Conservation (phyloP, 176 grass and related monocot species). For the Raddia distichophylla region DNA sequence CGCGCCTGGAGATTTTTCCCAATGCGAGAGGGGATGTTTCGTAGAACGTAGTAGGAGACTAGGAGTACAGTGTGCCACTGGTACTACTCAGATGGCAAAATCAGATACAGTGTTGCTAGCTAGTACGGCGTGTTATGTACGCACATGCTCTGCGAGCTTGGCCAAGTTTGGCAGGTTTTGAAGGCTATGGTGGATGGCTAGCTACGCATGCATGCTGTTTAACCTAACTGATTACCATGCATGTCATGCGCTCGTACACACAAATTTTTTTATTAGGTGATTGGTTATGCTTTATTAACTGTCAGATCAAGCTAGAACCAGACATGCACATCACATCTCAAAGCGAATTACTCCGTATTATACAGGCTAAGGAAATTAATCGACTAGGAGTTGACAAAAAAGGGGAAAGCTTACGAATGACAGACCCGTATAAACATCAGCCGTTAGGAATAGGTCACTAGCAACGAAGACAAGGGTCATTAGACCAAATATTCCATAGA, state of each 20-base stretch:
- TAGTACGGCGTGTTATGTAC: slow-evolving; percentile 10
- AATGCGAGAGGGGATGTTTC: background rate
- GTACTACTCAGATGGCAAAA: slow-evolving; percentile 19
- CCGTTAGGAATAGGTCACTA: background rate
- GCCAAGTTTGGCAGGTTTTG: slow-evolving; percentile 52
- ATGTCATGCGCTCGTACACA: slow-evolving; percentile 1
- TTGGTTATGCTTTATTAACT: background rate
- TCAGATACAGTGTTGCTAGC: slow-evolving; percentile 10
- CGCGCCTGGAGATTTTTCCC: slow-evolving; percentile 27
- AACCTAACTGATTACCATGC: slow-evolving; percentile 16
- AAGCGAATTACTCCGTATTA: background rate
- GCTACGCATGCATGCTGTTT: slow-evolving; percentile 6
- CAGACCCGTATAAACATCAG: background rate
- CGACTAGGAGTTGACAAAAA: background rate
- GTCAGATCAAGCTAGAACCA: background rate
- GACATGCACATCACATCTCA: background rate
- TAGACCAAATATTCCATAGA: background rate
- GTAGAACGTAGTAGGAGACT: background rate
- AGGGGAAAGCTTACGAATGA: background rate
- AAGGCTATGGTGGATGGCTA: slow-evolving; percentile 10
- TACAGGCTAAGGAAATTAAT: background rate
- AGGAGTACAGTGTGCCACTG: background rate
- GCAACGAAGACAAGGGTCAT: background rate
- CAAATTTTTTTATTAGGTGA: background rate
- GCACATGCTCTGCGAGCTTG: slow-evolving; percentile 20